Conservation (phyloP, 768 basidiomycete species). For the Podaxis mareebaensis region DNA sequence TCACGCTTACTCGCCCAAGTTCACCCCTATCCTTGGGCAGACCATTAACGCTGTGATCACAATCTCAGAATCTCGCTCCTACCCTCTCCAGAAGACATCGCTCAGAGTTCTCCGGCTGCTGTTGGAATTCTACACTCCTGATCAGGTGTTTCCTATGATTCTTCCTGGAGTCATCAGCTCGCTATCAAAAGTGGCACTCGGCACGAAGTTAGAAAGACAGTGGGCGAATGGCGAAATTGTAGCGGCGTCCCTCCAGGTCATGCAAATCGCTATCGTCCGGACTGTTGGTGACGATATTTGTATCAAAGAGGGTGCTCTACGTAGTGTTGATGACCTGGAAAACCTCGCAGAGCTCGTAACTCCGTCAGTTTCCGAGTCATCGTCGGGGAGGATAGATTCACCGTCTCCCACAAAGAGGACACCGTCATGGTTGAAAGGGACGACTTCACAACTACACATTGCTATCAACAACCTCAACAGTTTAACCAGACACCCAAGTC, state of each 20-base stretch:
- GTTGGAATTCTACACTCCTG: conserved; percentile 58
- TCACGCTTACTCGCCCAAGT: conserved; percentile 46
- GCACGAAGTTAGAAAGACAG: conserved; percentile 49
- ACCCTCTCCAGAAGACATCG: conserved; percentile 63
- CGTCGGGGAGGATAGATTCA: conserved; percentile 24
- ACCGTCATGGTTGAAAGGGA: conserved; percentile 77
- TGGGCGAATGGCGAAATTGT: conserved; percentile 78
- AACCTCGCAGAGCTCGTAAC: conserved; percentile 48
- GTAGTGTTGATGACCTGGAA: conserved; percentile 57
- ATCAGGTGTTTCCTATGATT: conserved; percentile 57
- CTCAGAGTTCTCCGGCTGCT: conserved; percentile 59
- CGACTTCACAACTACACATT: conserved; percentile 79
- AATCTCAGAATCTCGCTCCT: conserved; percentile 54
- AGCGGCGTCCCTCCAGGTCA: conserved; percentile 53
- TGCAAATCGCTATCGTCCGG: conserved; percentile 53
- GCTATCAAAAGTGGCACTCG: conserved; percentile 72
- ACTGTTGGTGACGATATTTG: conserved; percentile 73
- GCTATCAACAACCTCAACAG: conserved; percentile 77
- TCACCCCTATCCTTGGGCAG: conserved; percentile 81
- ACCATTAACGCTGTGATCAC: conserved; percentile 74
- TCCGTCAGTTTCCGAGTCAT: conserved; percentile 17
- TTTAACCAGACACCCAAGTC: conserved; percentile 70
- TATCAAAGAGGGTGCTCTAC: conserved; percentile 57
- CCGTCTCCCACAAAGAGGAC: conserved; percentile 60
- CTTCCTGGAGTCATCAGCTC: conserved; percentile 83